Percentiles rank a stretch among this genome's conserved stretches.
Conservation (phyloP, 148 eudicot genomes). For the Camellia granthamiana region DNA sequence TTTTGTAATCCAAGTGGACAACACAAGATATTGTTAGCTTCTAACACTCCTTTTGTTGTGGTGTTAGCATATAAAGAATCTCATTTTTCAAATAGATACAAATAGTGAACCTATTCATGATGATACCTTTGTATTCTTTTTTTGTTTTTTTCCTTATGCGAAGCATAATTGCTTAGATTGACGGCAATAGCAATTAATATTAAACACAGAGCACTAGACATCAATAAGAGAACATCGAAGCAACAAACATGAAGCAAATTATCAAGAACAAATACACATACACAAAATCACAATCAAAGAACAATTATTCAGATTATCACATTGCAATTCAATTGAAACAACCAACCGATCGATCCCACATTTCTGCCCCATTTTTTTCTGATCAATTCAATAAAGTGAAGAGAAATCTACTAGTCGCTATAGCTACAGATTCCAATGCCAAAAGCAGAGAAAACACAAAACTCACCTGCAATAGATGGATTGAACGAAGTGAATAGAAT, state of each 20-base stretch:
- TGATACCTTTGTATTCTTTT: neutral
- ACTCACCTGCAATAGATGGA: conserved; percentile 7
- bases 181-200: too few relatives aligned
- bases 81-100: too few relatives aligned
- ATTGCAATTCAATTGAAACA: neutral
- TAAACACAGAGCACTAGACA: neutral
- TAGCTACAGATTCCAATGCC: neutral
- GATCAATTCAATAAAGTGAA: neutral
- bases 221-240: neutral
- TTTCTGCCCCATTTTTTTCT: neutral
- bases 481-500: neutral
- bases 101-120: too few relatives aligned
- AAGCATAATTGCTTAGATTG: too few relatives aligned
- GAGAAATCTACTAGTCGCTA: neutral
- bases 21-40: too few relatives aligned
- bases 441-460: neutral
- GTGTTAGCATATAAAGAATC: too few relatives aligned
- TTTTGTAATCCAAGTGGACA: too few relatives aligned
- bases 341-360: neutral
- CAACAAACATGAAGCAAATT: too few relatives aligned
- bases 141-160: neutral
- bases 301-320: neutral
- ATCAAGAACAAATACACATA: neutral
- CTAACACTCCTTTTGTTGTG: too few relatives aligned
- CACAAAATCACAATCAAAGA: neutral